Base-by-base conservation (phyloP, 352 stramenopile genomes). In the Hyphochytrium catenoides region DNA sequence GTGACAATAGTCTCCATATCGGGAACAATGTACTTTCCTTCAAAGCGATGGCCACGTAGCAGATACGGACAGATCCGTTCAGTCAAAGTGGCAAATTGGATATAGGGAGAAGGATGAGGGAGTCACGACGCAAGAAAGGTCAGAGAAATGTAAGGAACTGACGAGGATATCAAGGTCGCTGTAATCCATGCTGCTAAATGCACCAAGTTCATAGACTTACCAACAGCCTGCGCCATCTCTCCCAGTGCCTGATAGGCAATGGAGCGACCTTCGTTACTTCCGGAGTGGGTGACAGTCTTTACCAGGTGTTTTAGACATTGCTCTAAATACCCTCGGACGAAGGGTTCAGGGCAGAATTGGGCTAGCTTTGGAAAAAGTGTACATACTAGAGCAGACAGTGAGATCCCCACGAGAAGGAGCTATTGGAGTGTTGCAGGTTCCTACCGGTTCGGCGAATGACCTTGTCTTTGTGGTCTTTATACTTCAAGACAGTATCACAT, bases 231-330 rank as follows among this genome's bases (percentile, higher is more conserved):
- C 0, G 82, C 62, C 4, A 98, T 44, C 31, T 88, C 59, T 1
- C 90, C 90, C 34, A 97, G 72, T 0, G 84, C 65, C 32, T 84
- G 48, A 36, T 94, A 95, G 1, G 83, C 82, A 17, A 89, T 58
- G 9, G 65, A 63, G 1, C 71, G 68, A 34, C 86, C 24, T 35
- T 27, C 3, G 26, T 24, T n/a, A 32, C 30, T 4, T 44, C 46
- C 31, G 7, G 62, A 56, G 28, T 73, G 70, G 9, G 44, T 43
- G n/a, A 84, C 67, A 8, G 59, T 59, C 46, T 74, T 76, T 38
- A 86, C 74, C 26, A 93, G 48, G 43, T 90, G 74, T 5, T 46
- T 50, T 22, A 91, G 55, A 6, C 55, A 64, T 3, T 66, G 50
- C 15, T 77, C 58, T 14, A 97, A 45, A 47, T 96, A 95, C 39